Evolutionary conservation across 2,329 filamentous ascomycete species (phyloP).

Genomic region (Bipolaris sorokiniana): DNA sequence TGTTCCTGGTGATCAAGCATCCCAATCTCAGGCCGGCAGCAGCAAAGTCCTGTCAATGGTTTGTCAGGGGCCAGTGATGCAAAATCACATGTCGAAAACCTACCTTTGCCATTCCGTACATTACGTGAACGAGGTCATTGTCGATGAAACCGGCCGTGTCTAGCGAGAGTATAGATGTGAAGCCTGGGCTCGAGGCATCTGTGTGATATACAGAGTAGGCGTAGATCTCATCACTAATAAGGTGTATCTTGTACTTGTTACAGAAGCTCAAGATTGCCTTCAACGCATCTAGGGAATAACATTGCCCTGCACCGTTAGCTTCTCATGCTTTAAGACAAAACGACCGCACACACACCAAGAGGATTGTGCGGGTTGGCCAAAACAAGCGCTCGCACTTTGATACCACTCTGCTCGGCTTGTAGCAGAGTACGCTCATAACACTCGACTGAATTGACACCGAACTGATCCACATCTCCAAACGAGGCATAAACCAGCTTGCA

Average conservation of each 20-base stretch:
- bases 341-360: conserved; percentile 41
- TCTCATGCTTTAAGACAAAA: neutral
- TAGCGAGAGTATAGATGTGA: conserved; percentile 31
- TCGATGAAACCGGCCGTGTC: conserved; percentile 54
- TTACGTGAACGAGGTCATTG: conserved; percentile 58
- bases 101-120: conserved; percentile 52
- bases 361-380: conserved; percentile 62
- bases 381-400: conserved; percentile 53
- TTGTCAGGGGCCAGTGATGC: neutral
- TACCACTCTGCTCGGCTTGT: conserved; percentile 40
- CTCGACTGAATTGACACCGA: conserved; percentile 22
- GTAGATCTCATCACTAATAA: conserved; percentile 66
- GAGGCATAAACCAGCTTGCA: conserved; percentile 11
- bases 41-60: conserved; percentile 55
- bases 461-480: conserved; percentile 5
- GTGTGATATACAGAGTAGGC: conserved; percentile 56
- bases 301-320: conserved; percentile 7
- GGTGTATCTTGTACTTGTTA: conserved; percentile 57
- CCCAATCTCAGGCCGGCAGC: conserved; percentile 55
- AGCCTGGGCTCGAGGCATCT: conserved; percentile 23
- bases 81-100: neutral
- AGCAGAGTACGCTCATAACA: conserved; percentile 50
- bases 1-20: conserved; percentile 25
- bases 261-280: conserved; percentile 57
- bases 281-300: conserved; percentile 49